Evolutionary conservation across 2,329 filamentous ascomycete species (phyloP).

Genomic region (Orbilia oligospora): DNA sequence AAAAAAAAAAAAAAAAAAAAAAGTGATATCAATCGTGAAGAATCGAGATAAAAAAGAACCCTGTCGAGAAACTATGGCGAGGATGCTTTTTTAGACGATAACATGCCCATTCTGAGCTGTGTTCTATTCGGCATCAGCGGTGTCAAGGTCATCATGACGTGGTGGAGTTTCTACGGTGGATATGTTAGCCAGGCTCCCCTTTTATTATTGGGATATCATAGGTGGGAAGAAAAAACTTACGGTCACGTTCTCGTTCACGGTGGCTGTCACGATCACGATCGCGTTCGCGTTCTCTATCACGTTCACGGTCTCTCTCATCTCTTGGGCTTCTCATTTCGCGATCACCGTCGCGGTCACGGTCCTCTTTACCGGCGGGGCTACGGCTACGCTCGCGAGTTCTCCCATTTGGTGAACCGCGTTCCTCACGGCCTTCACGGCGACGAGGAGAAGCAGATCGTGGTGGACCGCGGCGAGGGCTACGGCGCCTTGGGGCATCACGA

Average conservation of each 20-base stretch:
- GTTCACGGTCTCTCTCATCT: slow-evolving; percentile 77
- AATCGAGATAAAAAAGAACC: slow-evolving; percentile 2
- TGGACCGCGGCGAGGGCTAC: slow-evolving; percentile 68
- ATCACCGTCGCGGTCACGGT: slow-evolving; percentile 83
- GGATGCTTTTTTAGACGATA: neutral
- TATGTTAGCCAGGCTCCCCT: slow-evolving; percentile 63
- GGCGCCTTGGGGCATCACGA: slow-evolving; percentile 77
- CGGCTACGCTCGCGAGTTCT: slow-evolving; percentile 77
- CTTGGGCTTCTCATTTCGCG: slow-evolving; percentile 78
- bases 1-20: slow-evolving; percentile 2
- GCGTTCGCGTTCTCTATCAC: slow-evolving; percentile 56
- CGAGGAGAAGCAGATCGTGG: slow-evolving; percentile 79
- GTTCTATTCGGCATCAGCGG: slow-evolving; percentile 75
- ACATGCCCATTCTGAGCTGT: slow-evolving; percentile 13
- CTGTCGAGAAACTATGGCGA: neutral
- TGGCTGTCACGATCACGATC: slow-evolving; percentile 67
- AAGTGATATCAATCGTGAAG: neutral
- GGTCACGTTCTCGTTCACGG: slow-evolving; percentile 76
- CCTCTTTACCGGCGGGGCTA: slow-evolving; percentile 90
- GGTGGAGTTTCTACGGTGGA: slow-evolving; percentile 65
- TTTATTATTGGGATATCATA: slow-evolving; percentile 48
- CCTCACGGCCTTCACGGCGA: slow-evolving; percentile 76
- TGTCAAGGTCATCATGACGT: slow-evolving; percentile 90
- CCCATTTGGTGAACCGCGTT: slow-evolving; percentile 70
- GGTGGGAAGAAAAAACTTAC: slow-evolving; percentile 74